phyloP scores from a whole-genome alignment of 208 protist species.

The Trypanosoma cruzi region DNA sequence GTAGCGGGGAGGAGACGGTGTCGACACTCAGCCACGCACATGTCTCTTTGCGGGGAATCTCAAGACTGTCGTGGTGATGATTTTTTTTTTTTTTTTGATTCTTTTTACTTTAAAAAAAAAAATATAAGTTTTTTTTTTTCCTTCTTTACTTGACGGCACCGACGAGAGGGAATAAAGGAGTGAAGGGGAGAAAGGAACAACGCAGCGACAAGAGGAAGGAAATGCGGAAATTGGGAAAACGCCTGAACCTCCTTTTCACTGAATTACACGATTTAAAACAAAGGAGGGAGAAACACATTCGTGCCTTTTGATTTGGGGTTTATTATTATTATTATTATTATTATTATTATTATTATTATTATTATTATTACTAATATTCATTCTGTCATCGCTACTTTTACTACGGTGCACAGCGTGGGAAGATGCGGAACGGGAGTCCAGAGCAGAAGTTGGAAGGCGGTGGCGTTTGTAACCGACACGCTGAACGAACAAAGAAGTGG shows the following conservation, averaged over 20 bases:
- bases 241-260: not conserved
- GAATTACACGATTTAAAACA: not conserved
- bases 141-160: not conserved
- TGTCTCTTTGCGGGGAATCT: not conserved
- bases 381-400: not conserved
- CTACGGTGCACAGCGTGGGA: not conserved
- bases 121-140: conserved; percentile 15
- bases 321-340: conserved; percentile 10
- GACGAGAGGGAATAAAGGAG: not conserved
- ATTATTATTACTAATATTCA: conserved; percentile 18
- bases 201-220: not conserved
- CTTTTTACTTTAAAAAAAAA: not conserved
- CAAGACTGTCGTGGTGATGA: not conserved
- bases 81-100: conserved; percentile 6
- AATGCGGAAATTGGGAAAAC: not conserved
- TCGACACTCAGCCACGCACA: not conserved
- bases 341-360: conserved; percentile 34
- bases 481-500: not conserved
- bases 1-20: conserved; percentile 28
- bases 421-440: not conserved
- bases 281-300: not conserved
- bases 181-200: not conserved
- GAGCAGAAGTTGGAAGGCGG: not conserved
- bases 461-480: not conserved
- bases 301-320: not conserved